These are phyloP conservation scores for Fulvia fulva DNA, from an alignment of 2,329 filamentous ascomycete genomes.

Conservation along the genomic window DNA sequence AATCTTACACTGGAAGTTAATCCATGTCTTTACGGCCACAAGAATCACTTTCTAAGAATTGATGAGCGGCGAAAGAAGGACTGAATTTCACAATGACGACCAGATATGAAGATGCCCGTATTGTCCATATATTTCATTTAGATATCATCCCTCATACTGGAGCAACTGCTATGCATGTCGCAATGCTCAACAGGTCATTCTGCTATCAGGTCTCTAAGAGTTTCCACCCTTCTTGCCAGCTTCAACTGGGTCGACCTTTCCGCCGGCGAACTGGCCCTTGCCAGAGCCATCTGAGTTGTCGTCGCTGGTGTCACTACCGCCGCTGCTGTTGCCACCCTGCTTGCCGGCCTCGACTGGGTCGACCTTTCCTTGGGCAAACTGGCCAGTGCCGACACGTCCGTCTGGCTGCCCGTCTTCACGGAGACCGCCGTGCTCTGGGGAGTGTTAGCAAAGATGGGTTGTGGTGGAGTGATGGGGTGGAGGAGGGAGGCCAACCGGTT, in stretches of 20 bases:
- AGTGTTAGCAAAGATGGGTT: background rate
- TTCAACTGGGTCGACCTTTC: slow-evolving; percentile 38
- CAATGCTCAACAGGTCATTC: background rate
- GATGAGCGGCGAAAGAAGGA: too few species aligned
- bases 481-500: slow-evolving; percentile 23
- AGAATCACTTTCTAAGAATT: too few species aligned
- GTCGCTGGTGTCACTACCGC: slow-evolving; percentile 11
- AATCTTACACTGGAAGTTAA: too few species aligned
- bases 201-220: background rate
- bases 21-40: too few species aligned
- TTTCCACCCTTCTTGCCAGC: slow-evolving; percentile 40
- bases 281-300: slow-evolving; percentile 18
- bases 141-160: background rate
- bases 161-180: background rate
- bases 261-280: slow-evolving; percentile 23
- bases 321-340: slow-evolving; percentile 34
- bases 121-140: too few species aligned
- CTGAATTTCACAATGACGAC: too few species aligned
- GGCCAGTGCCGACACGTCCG: slow-evolving; percentile 40
- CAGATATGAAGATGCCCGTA: too few species aligned
- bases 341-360: slow-evolving; percentile 41
- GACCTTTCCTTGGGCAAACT: slow-evolving; percentile 42
- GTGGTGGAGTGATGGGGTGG: background rate
- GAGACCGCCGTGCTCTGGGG: slow-evolving; percentile 40
- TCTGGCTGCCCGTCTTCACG: slow-evolving; percentile 43